These are phyloP conservation scores for Kuraishia molischiana DNA, from an alignment of 805 yeast genomes.

Conservation along the genomic window DNA sequence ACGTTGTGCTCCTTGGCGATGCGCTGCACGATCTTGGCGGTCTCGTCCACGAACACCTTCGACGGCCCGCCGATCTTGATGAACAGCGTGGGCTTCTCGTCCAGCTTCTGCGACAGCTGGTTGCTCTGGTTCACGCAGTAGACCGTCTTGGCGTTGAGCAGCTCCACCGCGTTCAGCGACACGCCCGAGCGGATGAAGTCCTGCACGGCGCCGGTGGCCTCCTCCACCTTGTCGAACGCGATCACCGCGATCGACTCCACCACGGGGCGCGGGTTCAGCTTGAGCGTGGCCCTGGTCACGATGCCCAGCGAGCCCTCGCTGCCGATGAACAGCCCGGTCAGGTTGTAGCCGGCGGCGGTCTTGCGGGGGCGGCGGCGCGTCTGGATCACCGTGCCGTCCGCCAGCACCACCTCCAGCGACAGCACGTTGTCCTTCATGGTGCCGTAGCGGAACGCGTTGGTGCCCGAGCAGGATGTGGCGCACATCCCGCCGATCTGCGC, in stretches of 20 bases:
- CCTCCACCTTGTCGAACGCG: constrained; percentile 54
- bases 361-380: constrained; percentile 37
- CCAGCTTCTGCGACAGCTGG: constrained; percentile 22
- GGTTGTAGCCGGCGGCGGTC: constrained; percentile 71
- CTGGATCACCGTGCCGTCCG: constrained; percentile 72
- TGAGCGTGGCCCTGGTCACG: constrained; percentile 71
- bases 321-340: constrained; percentile 68
- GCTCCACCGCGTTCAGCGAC: constrained; percentile 65
- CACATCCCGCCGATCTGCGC: constrained; percentile 76
- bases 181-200: constrained; percentile 53
- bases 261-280: constrained; percentile 54
- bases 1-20: constrained; percentile 47
- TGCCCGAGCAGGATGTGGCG: constrained; percentile 72
- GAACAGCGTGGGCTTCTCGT: constrained; percentile 51
- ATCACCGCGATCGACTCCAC: constrained; percentile 61
- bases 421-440: constrained; percentile 74
- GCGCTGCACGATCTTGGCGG: constrained; percentile 33
- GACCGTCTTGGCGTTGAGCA: constrained; percentile 68
- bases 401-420: constrained; percentile 61
- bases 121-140: constrained; percentile 29
- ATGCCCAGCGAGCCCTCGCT: constrained; percentile 76
- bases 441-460: constrained; percentile 71
- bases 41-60: constrained; percentile 26
- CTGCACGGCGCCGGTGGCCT: constrained; percentile 64
- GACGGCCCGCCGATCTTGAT: constrained; percentile 53